These are phyloP conservation scores for Cyanidium caldarium DNA, from an alignment of 23 red algal genomes.

Conservation along the genomic window DNA sequence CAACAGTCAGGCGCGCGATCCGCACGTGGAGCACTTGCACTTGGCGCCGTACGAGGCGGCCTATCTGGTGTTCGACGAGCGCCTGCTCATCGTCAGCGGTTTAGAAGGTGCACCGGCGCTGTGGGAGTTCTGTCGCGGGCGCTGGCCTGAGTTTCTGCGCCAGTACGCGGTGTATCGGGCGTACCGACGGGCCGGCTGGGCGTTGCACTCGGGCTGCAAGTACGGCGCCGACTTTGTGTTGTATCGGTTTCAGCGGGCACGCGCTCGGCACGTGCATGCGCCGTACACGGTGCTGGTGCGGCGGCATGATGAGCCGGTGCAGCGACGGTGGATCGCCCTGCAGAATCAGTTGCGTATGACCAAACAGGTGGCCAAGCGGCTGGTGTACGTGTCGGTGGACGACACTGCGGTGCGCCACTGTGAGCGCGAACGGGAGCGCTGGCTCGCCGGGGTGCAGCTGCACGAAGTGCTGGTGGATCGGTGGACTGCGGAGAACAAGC, in stretches of 20 bases:
- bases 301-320: background rate
- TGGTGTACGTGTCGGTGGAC: conserved; percentile 8
- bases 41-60: background rate
- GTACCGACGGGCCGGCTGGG: conserved; percentile 66
- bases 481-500: background rate
- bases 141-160: conserved; percentile 8
- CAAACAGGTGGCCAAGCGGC: conserved; percentile 60
- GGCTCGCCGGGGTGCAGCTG: background rate
- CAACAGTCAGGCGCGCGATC: too few species aligned
- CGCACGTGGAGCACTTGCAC: conserved; percentile 1
- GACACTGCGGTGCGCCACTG: background rate
- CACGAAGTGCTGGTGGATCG: conserved; percentile 3
- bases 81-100: background rate
- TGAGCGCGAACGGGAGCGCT: background rate
- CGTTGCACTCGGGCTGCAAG: conserved; percentile 58
- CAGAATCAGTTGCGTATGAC: conserved; percentile 63
- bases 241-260: conserved; percentile 24
- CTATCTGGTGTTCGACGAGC: background rate
- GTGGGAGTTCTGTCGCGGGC: background rate
- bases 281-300: background rate
- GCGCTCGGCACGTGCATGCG: background rate
- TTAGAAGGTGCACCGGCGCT: background rate
- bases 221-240: conserved; percentile 91
- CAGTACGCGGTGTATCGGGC: conserved; percentile 31
- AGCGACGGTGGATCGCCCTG: conserved; percentile 26